Evolutionary conservation across 2,329 filamentous ascomycete species (phyloP).

Genomic region (Teratosphaeria viscida): DNA sequence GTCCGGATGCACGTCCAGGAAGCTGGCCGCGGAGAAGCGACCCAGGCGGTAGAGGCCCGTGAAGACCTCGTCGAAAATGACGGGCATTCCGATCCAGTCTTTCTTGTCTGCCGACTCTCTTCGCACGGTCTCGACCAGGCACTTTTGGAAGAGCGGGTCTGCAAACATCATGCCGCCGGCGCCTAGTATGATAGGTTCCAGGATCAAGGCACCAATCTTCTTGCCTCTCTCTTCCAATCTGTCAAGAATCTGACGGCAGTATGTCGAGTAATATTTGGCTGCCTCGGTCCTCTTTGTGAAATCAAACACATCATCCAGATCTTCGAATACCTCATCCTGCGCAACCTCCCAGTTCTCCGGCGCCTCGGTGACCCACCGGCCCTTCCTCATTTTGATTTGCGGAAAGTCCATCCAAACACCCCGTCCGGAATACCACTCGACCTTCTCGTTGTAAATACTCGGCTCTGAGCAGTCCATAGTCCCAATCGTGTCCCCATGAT

Average conservation of each 20-base stretch:
- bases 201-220: slow-evolving; percentile 66
- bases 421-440: slow-evolving; percentile 74
- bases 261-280: slow-evolving; percentile 12
- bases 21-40: slow-evolving; percentile 57
- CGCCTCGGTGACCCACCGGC: slow-evolving; percentile 54
- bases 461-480: slow-evolving; percentile 81
- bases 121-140: slow-evolving; percentile 58
- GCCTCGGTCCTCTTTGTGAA: slow-evolving; percentile 26
- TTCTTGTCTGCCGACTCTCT: slow-evolving; percentile 9
- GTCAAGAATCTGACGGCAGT: slow-evolving; percentile 38
- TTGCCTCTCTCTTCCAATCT: slow-evolving; percentile 42
- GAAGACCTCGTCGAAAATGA: slow-evolving; percentile 82
- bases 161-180: slow-evolving; percentile 77
- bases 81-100: slow-evolving; percentile 62
- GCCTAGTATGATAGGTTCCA: slow-evolving; percentile 72
- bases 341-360: slow-evolving; percentile 38
- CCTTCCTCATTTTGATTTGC: slow-evolving; percentile 54
- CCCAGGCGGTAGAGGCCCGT: slow-evolving; percentile 76
- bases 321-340: slow-evolving; percentile 32
- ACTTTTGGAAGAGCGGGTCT: slow-evolving; percentile 72
- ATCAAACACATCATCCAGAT: slow-evolving; percentile 51
- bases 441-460: slow-evolving; percentile 65
- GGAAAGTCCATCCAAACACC: slow-evolving; percentile 77
- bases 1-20: slow-evolving; percentile 59
- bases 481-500: slow-evolving; percentile 81